Conservation (phyloP, 2,329 filamentous ascomycete genomes). For the Metarhizium humberi region DNA sequence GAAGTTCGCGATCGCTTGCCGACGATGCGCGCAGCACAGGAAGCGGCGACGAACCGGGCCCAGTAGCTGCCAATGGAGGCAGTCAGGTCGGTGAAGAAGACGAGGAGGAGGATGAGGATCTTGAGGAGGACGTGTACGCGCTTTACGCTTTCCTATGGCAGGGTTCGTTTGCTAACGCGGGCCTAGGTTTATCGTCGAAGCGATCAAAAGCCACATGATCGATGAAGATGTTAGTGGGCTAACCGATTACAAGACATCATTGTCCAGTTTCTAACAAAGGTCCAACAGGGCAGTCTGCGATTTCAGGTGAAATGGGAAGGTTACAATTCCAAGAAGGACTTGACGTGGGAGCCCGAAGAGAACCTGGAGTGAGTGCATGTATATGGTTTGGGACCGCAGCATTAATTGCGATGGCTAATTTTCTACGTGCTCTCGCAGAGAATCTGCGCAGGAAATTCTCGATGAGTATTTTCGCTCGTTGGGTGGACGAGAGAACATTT, state of each 20-base stretch:
- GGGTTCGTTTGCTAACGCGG: constrained; percentile 11
- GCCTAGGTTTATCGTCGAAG: constrained; percentile 64
- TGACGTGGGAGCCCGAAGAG: constrained; percentile 71
- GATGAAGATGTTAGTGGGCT: constrained; percentile 38
- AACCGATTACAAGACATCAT: not conserved
- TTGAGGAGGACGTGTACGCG: constrained; percentile 34
- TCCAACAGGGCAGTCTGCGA: constrained; percentile 35
- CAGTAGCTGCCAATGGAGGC: constrained; percentile 10
- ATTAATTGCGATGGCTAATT: not conserved
- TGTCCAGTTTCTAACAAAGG: constrained; percentile 3
- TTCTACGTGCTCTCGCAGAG: constrained; percentile 25
- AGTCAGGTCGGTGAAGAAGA: constrained; percentile 24
- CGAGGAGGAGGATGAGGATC: constrained; percentile 26
- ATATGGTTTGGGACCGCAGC: not conserved
- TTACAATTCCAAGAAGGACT: constrained; percentile 58
- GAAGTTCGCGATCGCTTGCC: constrained; percentile 15
- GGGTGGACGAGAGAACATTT: constrained; percentile 52
- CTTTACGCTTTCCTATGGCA: not conserved
- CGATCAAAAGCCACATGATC: constrained; percentile 58
- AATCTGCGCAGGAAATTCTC: constrained; percentile 50
- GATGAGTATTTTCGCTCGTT: constrained; percentile 53
- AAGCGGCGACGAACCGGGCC: constrained; percentile 5
- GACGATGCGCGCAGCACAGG: constrained; percentile 9
- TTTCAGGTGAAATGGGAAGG: constrained; percentile 79
- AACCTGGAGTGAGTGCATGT: constrained; percentile 34